Base-by-base conservation (phyloP, 441 rosid genomes). In the Omphalea diandra region DNA sequence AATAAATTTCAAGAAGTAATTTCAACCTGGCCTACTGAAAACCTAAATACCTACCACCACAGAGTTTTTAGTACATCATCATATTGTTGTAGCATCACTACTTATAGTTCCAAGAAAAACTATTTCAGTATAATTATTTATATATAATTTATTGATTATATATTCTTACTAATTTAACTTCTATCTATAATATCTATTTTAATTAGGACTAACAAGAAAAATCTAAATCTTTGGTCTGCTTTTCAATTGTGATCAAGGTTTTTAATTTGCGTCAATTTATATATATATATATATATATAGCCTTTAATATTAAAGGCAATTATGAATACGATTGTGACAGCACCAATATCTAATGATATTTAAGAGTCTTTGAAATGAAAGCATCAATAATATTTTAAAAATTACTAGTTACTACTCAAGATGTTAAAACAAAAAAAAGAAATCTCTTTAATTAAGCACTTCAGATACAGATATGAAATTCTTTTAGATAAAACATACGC, bases 41-140 rank as follows among this genome's bases (percentile, higher is more conserved):
- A 57, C 24, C 55, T 35, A 12, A 67, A 56, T 8, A 31, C 20
- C 35, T n/a, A 6, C 57, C 49, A 33, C 40, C 32, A 44, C 9
- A 32, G 32, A 59, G 3, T 10, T 43, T 22, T 63, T 17, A n/a
- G 8, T 57, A 24, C 5, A 44, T 17, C 24, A 46, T 24, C 58
- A 17, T 24, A 54, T 18, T 36, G 57, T 18, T 55, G 47, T n/a
- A 66, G 46, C 60, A 32, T 26, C 60, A 18, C 53, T 27, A 73
- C 32, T 15, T 55, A 40, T 36, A 40, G 29, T 27, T 60, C 33
- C 40, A 44, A 52, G 20, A 53, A 31, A 53, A 29, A 67, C 35
- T 4, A 43, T 29, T 8, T 27, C 53, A 49, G 54, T 6, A 44
- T 26, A 63, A 44, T 18, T 8, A 17, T 47, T 17, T 7, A n/a